Evolutionary conservation across 2,329 filamentous ascomycete genomes (phyloP).

Genomic region (Macrophomina tecta): DNA sequence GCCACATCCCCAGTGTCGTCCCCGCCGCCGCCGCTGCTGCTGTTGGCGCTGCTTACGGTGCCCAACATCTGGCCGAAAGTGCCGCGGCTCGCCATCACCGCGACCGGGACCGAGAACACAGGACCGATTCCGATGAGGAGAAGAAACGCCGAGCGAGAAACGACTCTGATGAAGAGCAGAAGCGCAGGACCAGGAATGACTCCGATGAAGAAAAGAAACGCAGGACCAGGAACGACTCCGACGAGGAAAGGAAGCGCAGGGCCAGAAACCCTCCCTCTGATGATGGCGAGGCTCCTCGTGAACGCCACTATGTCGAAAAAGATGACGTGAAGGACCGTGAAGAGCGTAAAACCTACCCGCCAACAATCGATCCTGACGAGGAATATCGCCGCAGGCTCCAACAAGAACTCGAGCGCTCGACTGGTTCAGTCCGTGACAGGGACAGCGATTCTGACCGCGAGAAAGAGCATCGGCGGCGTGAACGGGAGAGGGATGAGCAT

Average conservation of each 20-base stretch:
- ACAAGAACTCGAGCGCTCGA: conserved; percentile 49
- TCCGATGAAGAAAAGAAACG: conserved; percentile 38
- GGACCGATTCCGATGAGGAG: conserved; percentile 34
- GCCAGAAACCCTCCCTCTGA: conserved; percentile 37
- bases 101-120: conserved; percentile 15
- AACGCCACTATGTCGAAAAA: conserved; percentile 42
- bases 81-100: conserved; percentile 14
- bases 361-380: conserved; percentile 54
- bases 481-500: conserved; percentile 33
- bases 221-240: conserved; percentile 30
- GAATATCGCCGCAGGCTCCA: conserved; percentile 57
- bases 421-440: conserved; percentile 38
- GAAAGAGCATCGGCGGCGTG: conserved; percentile 42
- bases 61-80: conserved; percentile 32
- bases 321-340: conserved; percentile 39
- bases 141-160: conserved; percentile 32
- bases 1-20: conserved; percentile 29
- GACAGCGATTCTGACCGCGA: conserved; percentile 39
- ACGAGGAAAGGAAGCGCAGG: conserved; percentile 37
- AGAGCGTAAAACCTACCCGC: conserved; percentile 35
- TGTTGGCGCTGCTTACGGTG: conserved; percentile 32
- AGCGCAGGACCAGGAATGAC: conserved; percentile 31
- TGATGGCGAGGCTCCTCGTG: conserved; percentile 40
- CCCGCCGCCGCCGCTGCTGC: conserved; percentile 34
- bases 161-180: conserved; percentile 35